These are phyloP conservation scores for Globisporangium radiosum DNA, from an alignment of 352 stramenopile genomes.

Conservation along the genomic window DNA sequence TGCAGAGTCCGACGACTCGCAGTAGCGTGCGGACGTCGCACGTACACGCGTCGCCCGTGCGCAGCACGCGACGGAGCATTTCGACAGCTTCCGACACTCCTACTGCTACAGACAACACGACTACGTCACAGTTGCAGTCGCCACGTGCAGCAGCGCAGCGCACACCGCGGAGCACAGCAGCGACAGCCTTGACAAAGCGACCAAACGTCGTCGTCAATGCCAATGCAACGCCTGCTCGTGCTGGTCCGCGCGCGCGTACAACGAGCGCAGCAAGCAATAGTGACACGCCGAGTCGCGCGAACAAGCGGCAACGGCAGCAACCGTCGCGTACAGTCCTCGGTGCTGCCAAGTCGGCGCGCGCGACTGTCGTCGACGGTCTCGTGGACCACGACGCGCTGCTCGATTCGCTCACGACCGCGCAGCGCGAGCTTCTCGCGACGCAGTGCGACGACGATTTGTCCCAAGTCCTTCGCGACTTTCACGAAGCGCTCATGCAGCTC, in stretches of 20 bases:
- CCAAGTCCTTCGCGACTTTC: slow-evolving; percentile 56
- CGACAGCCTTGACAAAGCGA: not conserved
- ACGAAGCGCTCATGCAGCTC: slow-evolving; percentile 57
- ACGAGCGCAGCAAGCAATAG: not conserved
- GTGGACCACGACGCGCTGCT: slow-evolving; percentile 43
- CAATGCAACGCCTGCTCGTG: not conserved
- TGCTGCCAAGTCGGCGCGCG: slow-evolving; percentile 2
- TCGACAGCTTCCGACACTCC: not conserved
- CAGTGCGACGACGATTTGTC: slow-evolving; percentile 51
- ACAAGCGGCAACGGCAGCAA: slow-evolving; percentile 7
- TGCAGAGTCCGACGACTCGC: not conserved
- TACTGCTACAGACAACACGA: not conserved
- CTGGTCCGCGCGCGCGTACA: slow-evolving; percentile 1
- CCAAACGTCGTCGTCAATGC: not conserved
- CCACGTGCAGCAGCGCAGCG: not conserved
- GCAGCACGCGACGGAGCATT: not conserved
- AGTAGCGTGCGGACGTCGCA: not conserved
- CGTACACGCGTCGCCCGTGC: slow-evolving; percentile 2
- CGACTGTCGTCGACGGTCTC: slow-evolving; percentile 17
- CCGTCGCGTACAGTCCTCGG: slow-evolving; percentile 27
- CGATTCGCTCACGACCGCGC: slow-evolving; percentile 33
- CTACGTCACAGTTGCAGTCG: not conserved
- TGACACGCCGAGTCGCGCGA: not conserved
- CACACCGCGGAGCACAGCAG: not conserved
- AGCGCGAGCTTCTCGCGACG: slow-evolving; percentile 53